Conservation (phyloP, 2,329 filamentous ascomycete genomes). For the Clarireedia sp. region DNA sequence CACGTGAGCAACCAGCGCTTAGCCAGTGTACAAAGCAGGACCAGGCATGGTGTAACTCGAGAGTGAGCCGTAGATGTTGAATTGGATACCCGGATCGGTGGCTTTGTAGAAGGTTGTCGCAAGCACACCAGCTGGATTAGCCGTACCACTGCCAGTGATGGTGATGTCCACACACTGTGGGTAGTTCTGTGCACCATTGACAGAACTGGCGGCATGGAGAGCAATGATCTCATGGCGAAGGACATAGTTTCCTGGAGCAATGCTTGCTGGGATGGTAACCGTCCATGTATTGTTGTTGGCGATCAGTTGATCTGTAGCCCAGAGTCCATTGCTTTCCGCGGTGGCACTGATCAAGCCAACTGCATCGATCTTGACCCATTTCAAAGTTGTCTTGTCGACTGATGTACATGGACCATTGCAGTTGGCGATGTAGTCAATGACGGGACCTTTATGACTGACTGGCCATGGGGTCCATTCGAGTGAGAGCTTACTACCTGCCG, state of each 20-base stretch:
- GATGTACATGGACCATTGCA: slow-evolving; percentile 34
- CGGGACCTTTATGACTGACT: slow-evolving; percentile 44
- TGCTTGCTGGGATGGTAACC: slow-evolving; percentile 36
- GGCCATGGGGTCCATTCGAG: slow-evolving; percentile 60
- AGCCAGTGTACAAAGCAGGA: slow-evolving; percentile 26
- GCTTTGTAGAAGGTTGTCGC: slow-evolving; percentile 35
- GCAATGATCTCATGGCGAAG: slow-evolving; percentile 39
- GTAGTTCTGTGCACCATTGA: slow-evolving; percentile 43
- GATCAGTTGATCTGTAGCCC: slow-evolving; percentile 42
- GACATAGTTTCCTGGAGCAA: slow-evolving; percentile 43
- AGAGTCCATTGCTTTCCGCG: slow-evolving; percentile 28
- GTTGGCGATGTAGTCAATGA: slow-evolving; percentile 28
- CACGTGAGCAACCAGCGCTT: no score
- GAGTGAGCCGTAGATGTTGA: slow-evolving; percentile 32
- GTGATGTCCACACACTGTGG: slow-evolving; percentile 43
- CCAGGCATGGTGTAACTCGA: slow-evolving; percentile 31
- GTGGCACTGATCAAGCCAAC: slow-evolving; percentile 29
- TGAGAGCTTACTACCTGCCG: slow-evolving; percentile 50
- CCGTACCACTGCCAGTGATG: slow-evolving; percentile 36
- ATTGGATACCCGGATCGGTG: slow-evolving; percentile 36
- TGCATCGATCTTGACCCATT: slow-evolving; percentile 39
- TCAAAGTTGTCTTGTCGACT: slow-evolving; percentile 33
- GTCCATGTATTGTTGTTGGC: slow-evolving; percentile 45
- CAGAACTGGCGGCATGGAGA: slow-evolving; percentile 20
- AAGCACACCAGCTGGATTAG: slow-evolving; percentile 30